phyloP scores from a whole-genome alignment of 1,284 basidiomycete species.

The Inonotus hispidus region DNA sequence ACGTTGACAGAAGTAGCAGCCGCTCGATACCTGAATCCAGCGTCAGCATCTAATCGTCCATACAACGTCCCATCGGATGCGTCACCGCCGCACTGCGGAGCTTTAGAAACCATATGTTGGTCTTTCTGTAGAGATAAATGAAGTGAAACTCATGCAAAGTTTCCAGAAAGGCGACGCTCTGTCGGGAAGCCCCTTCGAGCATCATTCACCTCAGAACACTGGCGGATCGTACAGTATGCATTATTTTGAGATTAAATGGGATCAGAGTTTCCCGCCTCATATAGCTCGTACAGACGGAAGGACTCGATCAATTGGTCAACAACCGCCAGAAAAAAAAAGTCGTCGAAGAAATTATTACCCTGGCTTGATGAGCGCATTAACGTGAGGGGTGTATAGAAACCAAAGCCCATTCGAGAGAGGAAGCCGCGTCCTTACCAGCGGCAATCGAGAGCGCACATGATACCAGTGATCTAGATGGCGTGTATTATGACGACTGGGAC shows the following conservation, averaged over 20 bases:
- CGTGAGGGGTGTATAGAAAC: too few species aligned
- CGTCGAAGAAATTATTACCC: too few species aligned
- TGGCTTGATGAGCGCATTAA: too few species aligned
- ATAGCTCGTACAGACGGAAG: background rate
- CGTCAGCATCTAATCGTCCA: background rate
- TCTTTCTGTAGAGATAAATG: background rate
- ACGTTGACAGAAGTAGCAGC: background rate
- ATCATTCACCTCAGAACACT: background rate
- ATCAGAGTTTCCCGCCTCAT: background rate
- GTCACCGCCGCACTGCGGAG: background rate
- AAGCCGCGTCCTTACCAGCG: too few species aligned
- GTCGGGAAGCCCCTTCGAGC: background rate
- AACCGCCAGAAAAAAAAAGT: too few species aligned
- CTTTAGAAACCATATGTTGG: background rate
- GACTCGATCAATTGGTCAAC: background rate
- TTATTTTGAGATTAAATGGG: background rate
- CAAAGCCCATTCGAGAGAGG: too few species aligned
- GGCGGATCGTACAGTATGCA: background rate
- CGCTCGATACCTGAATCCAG: background rate
- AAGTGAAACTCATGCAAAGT: background rate
- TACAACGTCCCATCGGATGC: background rate
- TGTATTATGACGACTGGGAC: too few species aligned
- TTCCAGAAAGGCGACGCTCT: background rate
- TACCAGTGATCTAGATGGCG: too few species aligned
- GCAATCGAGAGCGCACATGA: too few species aligned